phyloP scores from a whole-genome alignment of 768 basidiomycete species.

The Psilocybe azurescens region DNA sequence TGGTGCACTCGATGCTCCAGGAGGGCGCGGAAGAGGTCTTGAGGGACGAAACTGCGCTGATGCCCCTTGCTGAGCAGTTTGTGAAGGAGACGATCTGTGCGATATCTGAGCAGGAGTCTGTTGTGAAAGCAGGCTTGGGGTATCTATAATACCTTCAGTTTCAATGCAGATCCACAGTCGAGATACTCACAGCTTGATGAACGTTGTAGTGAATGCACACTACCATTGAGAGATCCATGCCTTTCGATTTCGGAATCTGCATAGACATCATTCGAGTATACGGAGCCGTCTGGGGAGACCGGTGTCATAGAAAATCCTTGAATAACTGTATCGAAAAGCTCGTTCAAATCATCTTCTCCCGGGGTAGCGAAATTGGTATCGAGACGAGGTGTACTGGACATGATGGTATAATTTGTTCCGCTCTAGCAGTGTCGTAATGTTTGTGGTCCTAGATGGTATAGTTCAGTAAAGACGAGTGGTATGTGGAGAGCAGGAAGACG shows the following conservation, averaged over 20 bases:
- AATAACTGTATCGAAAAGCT: slow-evolving; percentile 25
- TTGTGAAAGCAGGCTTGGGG: slow-evolving; percentile 16
- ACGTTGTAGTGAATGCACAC: slow-evolving; percentile 5
- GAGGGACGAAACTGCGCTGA: slow-evolving; percentile 8
- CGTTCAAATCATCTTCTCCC: slow-evolving; percentile 25
- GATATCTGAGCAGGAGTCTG: slow-evolving; percentile 1
- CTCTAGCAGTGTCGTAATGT: neutral
- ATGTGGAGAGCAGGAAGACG: neutral
- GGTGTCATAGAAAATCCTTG: slow-evolving; percentile 20
- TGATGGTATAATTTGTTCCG: slow-evolving; percentile 9
- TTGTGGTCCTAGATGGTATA: neutral
- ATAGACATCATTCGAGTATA: slow-evolving; percentile 7
- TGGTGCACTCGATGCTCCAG: slow-evolving; percentile 12
- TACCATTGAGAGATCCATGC: slow-evolving; percentile 8
- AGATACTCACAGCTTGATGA: slow-evolving; percentile 16
- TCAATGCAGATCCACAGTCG: neutral
- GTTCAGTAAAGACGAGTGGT: slow-evolving; percentile 2
- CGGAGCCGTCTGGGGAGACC: slow-evolving; percentile 9
- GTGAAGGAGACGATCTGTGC: slow-evolving; percentile 2
- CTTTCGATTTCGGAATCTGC: slow-evolving; percentile 16
- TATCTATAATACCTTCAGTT: slow-evolving; percentile 12
- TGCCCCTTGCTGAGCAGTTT: neutral
- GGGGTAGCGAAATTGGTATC: slow-evolving; percentile 6
- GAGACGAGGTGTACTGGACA: slow-evolving; percentile 15
- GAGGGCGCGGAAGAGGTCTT: slow-evolving; percentile 25